These are phyloP conservation scores for Orbilia brochopaga DNA, from an alignment of 2,329 filamentous ascomycete species.

Conservation along the genomic window DNA sequence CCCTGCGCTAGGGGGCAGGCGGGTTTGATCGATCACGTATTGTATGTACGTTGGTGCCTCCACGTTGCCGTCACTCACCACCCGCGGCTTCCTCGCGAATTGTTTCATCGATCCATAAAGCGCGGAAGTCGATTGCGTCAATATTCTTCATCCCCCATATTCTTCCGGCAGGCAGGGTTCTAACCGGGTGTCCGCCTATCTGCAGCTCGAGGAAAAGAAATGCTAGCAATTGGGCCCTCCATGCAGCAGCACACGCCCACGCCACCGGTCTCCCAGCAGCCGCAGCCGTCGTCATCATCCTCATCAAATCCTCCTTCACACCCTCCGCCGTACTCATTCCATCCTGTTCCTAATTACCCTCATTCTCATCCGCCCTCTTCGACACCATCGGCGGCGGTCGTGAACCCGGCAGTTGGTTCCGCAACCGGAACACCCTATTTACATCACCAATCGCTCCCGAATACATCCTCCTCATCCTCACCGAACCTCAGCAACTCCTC, in stretches of 20 bases:
- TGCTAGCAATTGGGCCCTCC: conserved; percentile 51
- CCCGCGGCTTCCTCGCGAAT: neutral
- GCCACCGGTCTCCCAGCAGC: conserved; percentile 43
- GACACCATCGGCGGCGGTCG: conserved; percentile 15
- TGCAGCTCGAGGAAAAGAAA: conserved; percentile 32
- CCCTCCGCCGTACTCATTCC: conserved; percentile 35
- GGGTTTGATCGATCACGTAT: conserved; percentile 45
- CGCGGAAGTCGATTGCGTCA: neutral
- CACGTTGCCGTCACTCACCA: neutral
- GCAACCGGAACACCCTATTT: conserved; percentile 39
- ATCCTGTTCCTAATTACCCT: conserved; percentile 25
- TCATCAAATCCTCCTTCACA: conserved; percentile 42
- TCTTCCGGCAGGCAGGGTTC: neutral
- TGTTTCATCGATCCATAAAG: neutral
- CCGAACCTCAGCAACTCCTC: conserved; percentile 44
- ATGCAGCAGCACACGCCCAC: conserved; percentile 50
- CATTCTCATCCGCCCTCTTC: conserved; percentile 29
- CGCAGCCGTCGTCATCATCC: conserved; percentile 23
- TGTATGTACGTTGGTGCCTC: conserved; percentile 13
- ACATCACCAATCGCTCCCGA: conserved; percentile 39
- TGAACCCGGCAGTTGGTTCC: conserved; percentile 20
- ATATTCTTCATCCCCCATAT: neutral
- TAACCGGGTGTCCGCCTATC: conserved; percentile 10
- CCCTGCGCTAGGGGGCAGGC: conserved; percentile 44
- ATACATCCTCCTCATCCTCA: conserved; percentile 34